Evolutionary conservation across 306 rosid species (phyloP), one percentile per base, ranked within the genome.

Genomic region (Medicago ruthenica): DNA sequence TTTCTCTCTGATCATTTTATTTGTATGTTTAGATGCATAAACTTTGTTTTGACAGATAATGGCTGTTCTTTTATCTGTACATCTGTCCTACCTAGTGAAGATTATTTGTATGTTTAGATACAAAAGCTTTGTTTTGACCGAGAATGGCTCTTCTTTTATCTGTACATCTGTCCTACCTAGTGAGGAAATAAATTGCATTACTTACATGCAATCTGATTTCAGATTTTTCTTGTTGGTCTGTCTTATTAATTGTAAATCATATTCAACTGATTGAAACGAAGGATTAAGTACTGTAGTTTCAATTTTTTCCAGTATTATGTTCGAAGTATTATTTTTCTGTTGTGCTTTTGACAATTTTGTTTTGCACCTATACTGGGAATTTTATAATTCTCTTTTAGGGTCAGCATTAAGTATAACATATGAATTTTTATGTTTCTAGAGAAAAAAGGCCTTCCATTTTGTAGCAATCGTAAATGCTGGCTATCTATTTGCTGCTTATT

Each of bases 401-500:
- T 63, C 54, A 36, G 3, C 21, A 18, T 37, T 50, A 39, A 55
- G 44, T 37, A 50, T 73, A 4, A 15, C 34, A 62, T 34, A 71
- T 50, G 73, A 40, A 47, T 20, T 31, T 24, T 50, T 39, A 39
- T 17, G 59, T 75, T 51, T 39, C 27, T n/a, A 10, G 22, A 58
- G 15, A 64, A 45, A 75, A 68, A 22, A 27, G 31, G 31, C 48
- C 20, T 12, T 53, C 16, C 9, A 44, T 37, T 34, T 36, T n/a
- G n/a, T n/a, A 6, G 42, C 6, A 48, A 13, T 36, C 53, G 66
- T 55, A 22, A 22, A 74, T 10, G 74, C 62, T 36, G 31, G 9
- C 75, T 37, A 15, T 65, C 15, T 34, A n/a, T 80, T 61, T 66
- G 63, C 47, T 57, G 40, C 78, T 44, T 58, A 53, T 54, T 14